Evolutionary conservation across 495 filamentous ascomycete genomes (phyloP), one percentile per base, ranked within the genome.

Genomic region (Evernia prunastri): DNA sequence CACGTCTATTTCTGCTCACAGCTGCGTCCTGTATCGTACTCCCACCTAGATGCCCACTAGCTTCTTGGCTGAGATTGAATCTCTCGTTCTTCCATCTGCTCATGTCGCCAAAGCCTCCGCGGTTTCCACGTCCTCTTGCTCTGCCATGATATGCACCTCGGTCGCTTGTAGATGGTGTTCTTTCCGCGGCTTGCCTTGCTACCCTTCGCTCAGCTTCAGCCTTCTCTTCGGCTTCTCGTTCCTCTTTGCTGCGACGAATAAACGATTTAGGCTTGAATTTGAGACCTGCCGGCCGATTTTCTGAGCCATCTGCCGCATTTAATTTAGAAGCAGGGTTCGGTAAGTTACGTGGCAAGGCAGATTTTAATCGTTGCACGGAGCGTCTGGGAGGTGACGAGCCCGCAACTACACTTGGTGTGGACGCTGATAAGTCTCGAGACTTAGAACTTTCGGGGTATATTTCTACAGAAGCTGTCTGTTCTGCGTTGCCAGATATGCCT

Each of bases 211-310:
- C 73, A 40, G 75, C 75, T 64, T 84, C 81, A 25, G 77, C 71
- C 56, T 75, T 75, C 69, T 80, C 77, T 1, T 78, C 74, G 17
- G 75, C 77, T 39, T 82, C 80, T 63, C 81, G 78, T 66, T 82
- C 81, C 62, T 81, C 79, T 66, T 82, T 79, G 66, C 76, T 80
- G 54, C 80, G 80, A 12, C 81, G 81, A 6, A 67, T 69, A 7
- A 77, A 73, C 1, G 74, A 72, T 49, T 77, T 79, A 7, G 81
- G 81, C 65, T 78, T 73, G 58, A 78, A 80, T 61, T 83, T 84
- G 37, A 83, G 64, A 4, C 54, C 37, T 49, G 39, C 2, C 3
- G 51, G 47, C 9, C 49, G 37, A 17, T 1, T 4, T n/a, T 58
- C 53, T 18, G 37, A 63, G 17, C 49, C 51, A 57, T 63, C 37